Percentiles rank a stretch among this genome's conserved stretches.
phyloP scores from a whole-genome alignment of 805 yeast species.

The Wickerhamiella parazyma region DNA sequence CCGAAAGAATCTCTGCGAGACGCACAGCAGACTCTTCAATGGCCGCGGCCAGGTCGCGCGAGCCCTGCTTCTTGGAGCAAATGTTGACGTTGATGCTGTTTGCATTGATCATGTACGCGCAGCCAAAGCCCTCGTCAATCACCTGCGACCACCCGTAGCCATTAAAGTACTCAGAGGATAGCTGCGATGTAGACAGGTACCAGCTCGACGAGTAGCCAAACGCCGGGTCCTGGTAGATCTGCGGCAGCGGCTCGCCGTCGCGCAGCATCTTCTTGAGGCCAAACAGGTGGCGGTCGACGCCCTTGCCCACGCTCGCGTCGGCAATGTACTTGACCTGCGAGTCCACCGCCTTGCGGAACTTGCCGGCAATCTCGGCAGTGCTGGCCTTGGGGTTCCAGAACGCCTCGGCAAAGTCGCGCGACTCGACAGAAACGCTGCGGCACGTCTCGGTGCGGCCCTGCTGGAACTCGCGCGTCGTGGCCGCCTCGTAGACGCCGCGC shows the following conservation, averaged over 20 bases:
- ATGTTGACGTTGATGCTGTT: slow-evolving; percentile 79
- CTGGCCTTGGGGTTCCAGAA: slow-evolving; percentile 49
- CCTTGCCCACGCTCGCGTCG: slow-evolving; percentile 72
- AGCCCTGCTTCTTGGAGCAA: slow-evolving; percentile 49
- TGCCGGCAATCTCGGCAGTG: slow-evolving; percentile 42
- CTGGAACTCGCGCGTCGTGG: slow-evolving; percentile 79
- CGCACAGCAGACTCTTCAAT: slow-evolving; percentile 71
- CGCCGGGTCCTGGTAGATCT: slow-evolving; percentile 60
- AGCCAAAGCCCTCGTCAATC: slow-evolving; percentile 82
- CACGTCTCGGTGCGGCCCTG: slow-evolving; percentile 93
- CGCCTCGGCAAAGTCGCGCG: slow-evolving; percentile 54
- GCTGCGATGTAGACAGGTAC: slow-evolving; percentile 81
- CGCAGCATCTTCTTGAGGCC: slow-evolving; percentile 67
- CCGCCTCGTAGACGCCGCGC: slow-evolving; percentile 91
- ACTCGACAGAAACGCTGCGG: slow-evolving; percentile 64
- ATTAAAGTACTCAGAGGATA: slow-evolving; percentile 70
- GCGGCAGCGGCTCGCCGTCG: slow-evolving; percentile 46
- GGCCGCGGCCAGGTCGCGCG: slow-evolving; percentile 42
- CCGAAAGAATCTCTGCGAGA: slow-evolving; percentile 47
- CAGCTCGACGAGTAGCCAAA: slow-evolving; percentile 67
- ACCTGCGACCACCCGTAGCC: slow-evolving; percentile 97
- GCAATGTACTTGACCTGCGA: slow-evolving; percentile 63
- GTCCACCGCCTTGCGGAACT: slow-evolving; percentile 58
- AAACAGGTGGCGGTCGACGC: slow-evolving; percentile 86
- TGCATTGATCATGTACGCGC: slow-evolving; percentile 82